Evolutionary conservation across 2,329 filamentous ascomycete species (phyloP), one percentile per base, ranked within the genome.

Genomic region (Trichoderma harzianum): DNA sequence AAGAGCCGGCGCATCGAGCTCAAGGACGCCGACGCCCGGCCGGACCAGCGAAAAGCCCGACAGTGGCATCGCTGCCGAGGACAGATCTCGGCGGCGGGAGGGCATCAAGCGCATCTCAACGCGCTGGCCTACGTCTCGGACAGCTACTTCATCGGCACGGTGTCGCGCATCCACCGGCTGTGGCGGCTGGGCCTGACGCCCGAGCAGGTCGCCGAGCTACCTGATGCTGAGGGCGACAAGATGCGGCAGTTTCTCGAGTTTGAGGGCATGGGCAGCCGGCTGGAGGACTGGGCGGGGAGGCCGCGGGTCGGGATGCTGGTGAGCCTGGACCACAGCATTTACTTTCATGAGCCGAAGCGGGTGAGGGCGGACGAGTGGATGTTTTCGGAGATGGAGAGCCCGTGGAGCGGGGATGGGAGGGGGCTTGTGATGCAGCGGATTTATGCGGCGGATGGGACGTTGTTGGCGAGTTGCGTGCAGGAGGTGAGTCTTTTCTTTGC

Each of bases 71-170:
- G 91, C 68, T 90, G 92, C 11, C 84, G 91, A 65, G 94, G 94
- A 36, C 86, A 82, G 71, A 96, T 98, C 77, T 92, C 91, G 55
- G 86, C 88, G 1, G 85, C 85, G 4, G 93, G 93, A 24, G 93
- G 94, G 1, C 89, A 91, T 74, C 88, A 92, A 77, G 93, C 94
- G 12, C 95, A 98, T 79, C 85, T 98, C 43, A 92, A 89, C 47
- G 96, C 96, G 10, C 86, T 99, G 73, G 95, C 95, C 28, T 99
- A 98, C 84, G 93, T 98, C 84, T 93, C 91, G 30, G 95, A 98
- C 82, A 92, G 89, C 78, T 96, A 93, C 83, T 98, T 99, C 82
- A 95, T 98, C 80, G 95, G 93, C 51, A 98, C 95, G 2, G 89
- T 98, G 8, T 86, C 91, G 32, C 89, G 93, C 24, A 91, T 95